Base-by-base conservation (phyloP, 352 stramenopile species). In the Pythium apleroticum region DNA sequence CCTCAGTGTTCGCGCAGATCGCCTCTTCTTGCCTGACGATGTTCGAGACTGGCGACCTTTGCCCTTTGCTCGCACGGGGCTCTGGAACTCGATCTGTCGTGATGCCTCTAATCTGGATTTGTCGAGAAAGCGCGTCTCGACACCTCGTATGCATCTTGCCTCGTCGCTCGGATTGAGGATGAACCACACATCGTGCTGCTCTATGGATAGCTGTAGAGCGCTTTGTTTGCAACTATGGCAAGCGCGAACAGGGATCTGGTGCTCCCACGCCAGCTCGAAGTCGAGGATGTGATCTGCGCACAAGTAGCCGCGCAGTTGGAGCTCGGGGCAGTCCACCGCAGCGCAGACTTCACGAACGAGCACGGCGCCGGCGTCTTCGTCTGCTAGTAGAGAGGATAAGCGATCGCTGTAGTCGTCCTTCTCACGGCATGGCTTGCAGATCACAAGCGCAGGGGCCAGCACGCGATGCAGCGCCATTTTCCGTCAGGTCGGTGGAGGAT, bases 301-400 rank as follows among this genome's bases (percentile, higher is more conserved):
- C 52, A 90, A 69, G 57, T 85, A 70, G 19, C 76, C 68, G 58
- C 77, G 76, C 37, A 91, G 68, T 43, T 88, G 78, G 35, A 89
- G 74, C 41, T 69, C 74, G 1, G 73, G 69, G 60, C 83, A 91
- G 49, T 68, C 61, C 20, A 69, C 68, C 14, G 71, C 72, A 25
- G 77, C 75, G 46, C 83, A 91, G 41, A 91, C 80, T 28, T 90
- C 83, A 22, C 80, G 75, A 49, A 86, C 68, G 15, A 88, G 67
- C 65, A 91, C 54, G 24, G 75, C 46, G 37, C 74, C 45, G 48
- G 7, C 54, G 2, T 82, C 70, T 0, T 65, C 62, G 19, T 59
- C 64, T 24, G 50, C 70, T 7, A 65, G 62, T 37, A 77, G 31
- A 52, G 64, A 52, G 57, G 43, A 74, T 60, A 90, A 19, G 39